Evolutionary conservation across 345 rosid species (phyloP).

Genomic region (Erodium maritimum): DNA sequence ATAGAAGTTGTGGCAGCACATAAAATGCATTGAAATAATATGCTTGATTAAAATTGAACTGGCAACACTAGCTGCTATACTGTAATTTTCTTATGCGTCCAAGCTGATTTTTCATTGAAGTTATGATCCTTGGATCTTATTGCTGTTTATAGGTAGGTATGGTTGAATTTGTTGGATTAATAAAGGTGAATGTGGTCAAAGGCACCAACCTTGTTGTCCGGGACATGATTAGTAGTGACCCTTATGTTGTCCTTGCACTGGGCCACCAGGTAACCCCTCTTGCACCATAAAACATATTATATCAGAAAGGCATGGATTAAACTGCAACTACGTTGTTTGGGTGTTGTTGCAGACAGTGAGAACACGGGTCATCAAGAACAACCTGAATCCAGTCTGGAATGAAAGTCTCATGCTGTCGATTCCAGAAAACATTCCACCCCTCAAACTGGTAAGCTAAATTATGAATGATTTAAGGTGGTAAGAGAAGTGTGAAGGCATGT

Average conservation of each 20-base stretch:
- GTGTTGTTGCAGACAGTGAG: constrained; percentile 56
- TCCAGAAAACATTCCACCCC: constrained; percentile 79
- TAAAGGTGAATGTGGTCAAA: constrained; percentile 89
- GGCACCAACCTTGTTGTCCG: constrained; percentile 92
- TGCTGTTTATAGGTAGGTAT: constrained; percentile 65
- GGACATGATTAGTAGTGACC: constrained; percentile 84
- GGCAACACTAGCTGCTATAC: background rate
- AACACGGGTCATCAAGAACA: constrained; percentile 89
- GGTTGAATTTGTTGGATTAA: constrained; percentile 92
- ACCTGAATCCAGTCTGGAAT: constrained; percentile 96
- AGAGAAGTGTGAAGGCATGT: background rate
- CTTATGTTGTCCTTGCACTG: constrained; percentile 75
- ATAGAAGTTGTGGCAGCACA: background rate
- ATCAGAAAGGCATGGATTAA: background rate
- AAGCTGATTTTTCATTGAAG: background rate
- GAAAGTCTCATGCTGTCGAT: constrained; percentile 88
- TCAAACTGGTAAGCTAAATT: constrained; percentile 60
- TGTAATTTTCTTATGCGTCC: background rate
- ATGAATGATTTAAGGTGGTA: background rate
- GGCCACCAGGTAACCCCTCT: constrained; percentile 71
- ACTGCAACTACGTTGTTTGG: background rate
- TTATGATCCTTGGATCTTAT: constrained; percentile 8
- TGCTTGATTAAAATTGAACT: too few species aligned
- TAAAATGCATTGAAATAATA: background rate
- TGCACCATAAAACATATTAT: background rate